Evolutionary conservation across 2,329 filamentous ascomycete species (phyloP).

Genomic region (Huntiella omanensis): DNA sequence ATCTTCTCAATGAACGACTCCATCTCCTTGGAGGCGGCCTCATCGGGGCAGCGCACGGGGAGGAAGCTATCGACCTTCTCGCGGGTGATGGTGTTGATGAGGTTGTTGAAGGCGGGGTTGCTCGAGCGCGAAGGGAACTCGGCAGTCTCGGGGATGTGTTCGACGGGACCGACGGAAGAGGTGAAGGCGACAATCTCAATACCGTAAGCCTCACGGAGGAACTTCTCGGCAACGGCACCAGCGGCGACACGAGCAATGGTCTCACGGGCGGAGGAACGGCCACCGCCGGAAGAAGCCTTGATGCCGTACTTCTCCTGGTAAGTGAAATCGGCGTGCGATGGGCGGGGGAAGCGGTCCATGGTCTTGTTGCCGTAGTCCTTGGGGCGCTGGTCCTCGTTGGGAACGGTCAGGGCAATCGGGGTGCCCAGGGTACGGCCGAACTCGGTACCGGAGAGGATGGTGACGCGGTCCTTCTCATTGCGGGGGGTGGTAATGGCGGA

Average conservation of each 20-base stretch:
- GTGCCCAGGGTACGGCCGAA: slow-evolving; percentile 79
- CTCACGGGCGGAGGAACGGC: slow-evolving; percentile 79
- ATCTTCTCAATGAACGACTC: slow-evolving; percentile 59
- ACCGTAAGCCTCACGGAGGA: slow-evolving; percentile 59
- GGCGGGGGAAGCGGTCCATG: slow-evolving; percentile 81
- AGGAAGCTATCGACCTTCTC: slow-evolving; percentile 62
- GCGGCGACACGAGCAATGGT: slow-evolving; percentile 87
- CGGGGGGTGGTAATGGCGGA: slow-evolving; percentile 78
- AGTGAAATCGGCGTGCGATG: slow-evolving; percentile 89
- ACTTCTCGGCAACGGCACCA: slow-evolving; percentile 85
- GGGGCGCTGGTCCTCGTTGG: slow-evolving; percentile 84
- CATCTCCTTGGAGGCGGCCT: slow-evolving; percentile 49
- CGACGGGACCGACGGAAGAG: slow-evolving; percentile 59
- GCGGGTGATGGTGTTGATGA: slow-evolving; percentile 56
- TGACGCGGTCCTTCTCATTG: slow-evolving; percentile 77
- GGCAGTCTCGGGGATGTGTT: slow-evolving; percentile 55
- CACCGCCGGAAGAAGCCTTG: slow-evolving; percentile 78
- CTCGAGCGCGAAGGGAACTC: slow-evolving; percentile 49
- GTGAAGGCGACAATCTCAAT: slow-evolving; percentile 87
- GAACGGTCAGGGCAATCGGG: slow-evolving; percentile 70
- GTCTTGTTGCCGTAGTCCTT: slow-evolving; percentile 80
- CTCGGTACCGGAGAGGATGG: slow-evolving; percentile 86
- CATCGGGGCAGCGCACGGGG: slow-evolving; percentile 74
- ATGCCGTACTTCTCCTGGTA: slow-evolving; percentile 95
- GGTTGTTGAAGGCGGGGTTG: slow-evolving; percentile 59